Percentiles rank a stretch among this genome's conserved stretches.
phyloP scores from a whole-genome alignment of 768 basidiomycete species.

The Mycena belliarum region DNA sequence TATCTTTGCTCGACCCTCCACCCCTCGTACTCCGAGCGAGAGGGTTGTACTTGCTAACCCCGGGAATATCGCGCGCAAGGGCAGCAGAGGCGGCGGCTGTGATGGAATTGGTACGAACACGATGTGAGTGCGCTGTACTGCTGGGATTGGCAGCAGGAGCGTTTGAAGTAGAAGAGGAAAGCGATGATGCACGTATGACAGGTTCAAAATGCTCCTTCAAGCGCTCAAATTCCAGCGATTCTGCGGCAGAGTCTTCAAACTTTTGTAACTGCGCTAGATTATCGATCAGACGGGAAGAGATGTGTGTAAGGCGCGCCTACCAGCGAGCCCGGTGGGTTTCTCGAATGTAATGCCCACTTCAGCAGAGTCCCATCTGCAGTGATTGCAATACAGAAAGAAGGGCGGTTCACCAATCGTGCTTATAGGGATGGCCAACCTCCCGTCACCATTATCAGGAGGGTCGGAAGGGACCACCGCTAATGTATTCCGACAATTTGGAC shows the following conservation, averaged over 20 bases:
- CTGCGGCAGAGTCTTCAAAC: conserved; percentile 82
- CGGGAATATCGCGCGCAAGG: conserved; percentile 84
- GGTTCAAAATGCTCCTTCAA: conserved; percentile 98
- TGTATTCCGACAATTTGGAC: conserved; percentile 75
- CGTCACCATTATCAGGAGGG: conserved; percentile 70
- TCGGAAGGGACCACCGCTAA: conserved; percentile 90
- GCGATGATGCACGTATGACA: conserved; percentile 78
- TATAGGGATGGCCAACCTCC: conserved; percentile 51
- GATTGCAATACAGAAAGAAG: conserved; percentile 91
- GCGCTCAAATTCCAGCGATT: conserved; percentile 87
- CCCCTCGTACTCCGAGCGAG: conserved; percentile 48
- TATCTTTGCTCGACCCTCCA: conserved; percentile 56
- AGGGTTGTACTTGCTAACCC: conserved; percentile 77
- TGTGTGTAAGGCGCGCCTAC: conserved; percentile 43
- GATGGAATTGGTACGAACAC: conserved; percentile 76
- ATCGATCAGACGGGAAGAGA: conserved; percentile 5
- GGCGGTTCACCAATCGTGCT: conserved; percentile 79
- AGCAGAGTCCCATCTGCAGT: conserved; percentile 94
- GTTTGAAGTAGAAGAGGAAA: conserved; percentile 61
- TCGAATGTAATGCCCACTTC: conserved; percentile 92
- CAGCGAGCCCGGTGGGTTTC: conserved; percentile 93
- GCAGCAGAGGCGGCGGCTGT: conserved; percentile 90
- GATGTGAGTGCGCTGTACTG: conserved; percentile 63
- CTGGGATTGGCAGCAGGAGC: conserved; percentile 45
- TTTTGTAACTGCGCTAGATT: conserved; percentile 86